Base-by-base conservation (phyloP, 352 stramenopile species). In the Phytophthora kernoviae region DNA sequence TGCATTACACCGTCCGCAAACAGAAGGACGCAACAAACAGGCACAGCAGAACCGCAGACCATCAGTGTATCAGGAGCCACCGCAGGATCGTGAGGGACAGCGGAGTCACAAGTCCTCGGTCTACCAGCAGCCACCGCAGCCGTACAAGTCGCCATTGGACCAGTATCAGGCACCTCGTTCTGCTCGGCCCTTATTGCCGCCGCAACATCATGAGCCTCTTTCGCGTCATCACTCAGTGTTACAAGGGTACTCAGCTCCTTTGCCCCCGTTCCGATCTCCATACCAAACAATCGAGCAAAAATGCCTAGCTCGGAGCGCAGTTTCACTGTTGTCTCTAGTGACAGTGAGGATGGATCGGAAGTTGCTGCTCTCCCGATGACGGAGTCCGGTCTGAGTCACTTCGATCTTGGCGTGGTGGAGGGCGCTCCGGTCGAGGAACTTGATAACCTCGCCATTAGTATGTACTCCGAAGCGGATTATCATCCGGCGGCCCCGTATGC, bases 11-110 rank as follows among this genome's bases (percentile, higher is more conserved):
- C 61, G 44, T 3, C 39, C 52, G n/a, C 68, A 76, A 49, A 60
- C 58, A 11, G 62, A 76, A 68, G 63, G 68, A 57, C 68, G 67
- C 33, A 73, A 76, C 62, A 67, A 61, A 43, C 62, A 53, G 7
- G 62, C 69, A 5, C 62, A 58, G 24, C 62, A 75, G 36, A 72
- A 75, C 27, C 62, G 67, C 4, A 14, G 41, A 47, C 37, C 37
- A 43, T 43, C 37, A 17, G 37, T 14, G 18, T 30, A 30, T 30
- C 3, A 30, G 24, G 24, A 30, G 24, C 12, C 37, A 43, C 37
- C 37, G 58, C 49, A 43, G 46, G n/a, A n/a, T n/a, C n/a, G n/a
- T n/a, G n/a, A n/a, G n/a, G n/a, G n/a, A n/a, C n/a, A 71, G 11
- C 36, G 56, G 27, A 63, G 64, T 39, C 65, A 24, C 14, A 41